These are phyloP conservation scores for Proliferodiscus dingleyae DNA, from an alignment of 2,329 filamentous ascomycete genomes.

Conservation along the genomic window DNA sequence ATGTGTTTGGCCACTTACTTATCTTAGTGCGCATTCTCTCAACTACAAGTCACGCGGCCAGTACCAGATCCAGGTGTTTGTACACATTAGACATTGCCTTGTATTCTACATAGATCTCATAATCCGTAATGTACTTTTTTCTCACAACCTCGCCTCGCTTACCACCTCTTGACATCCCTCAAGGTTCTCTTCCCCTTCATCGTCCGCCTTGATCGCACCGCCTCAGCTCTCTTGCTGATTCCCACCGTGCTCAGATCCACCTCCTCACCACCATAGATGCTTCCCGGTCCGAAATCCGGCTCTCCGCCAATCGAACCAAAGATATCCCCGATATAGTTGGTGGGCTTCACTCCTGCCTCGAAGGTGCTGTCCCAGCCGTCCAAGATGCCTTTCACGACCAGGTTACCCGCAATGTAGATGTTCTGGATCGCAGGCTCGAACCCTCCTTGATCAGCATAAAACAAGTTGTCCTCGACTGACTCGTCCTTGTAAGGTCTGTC, in stretches of 20 bases:
- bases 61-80: no score
- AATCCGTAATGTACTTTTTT: no score
- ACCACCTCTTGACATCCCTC: neutral
- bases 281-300: conserved; percentile 56
- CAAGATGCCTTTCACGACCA: conserved; percentile 58
- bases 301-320: conserved; percentile 62
- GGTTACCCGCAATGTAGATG: conserved; percentile 59
- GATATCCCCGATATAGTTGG: conserved; percentile 67
- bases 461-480: conserved; percentile 54
- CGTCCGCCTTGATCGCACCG: neutral
- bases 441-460: conserved; percentile 55
- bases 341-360: conserved; percentile 48
- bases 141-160: no score
- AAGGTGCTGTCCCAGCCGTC: conserved; percentile 56
- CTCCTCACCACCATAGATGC: conserved; percentile 8
- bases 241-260: neutral
- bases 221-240: neutral
- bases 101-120: no score
- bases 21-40: no score
- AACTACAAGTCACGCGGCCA: no score
- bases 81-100: no score
- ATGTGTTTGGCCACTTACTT: no score
- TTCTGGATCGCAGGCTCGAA: conserved; percentile 61
- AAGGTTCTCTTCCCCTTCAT: conserved; percentile 1
- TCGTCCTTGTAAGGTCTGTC: conserved; percentile 60